Conservation (phyloP, 176 grass and related monocot genomes). For the Echinochloa phyllopogon region DNA sequence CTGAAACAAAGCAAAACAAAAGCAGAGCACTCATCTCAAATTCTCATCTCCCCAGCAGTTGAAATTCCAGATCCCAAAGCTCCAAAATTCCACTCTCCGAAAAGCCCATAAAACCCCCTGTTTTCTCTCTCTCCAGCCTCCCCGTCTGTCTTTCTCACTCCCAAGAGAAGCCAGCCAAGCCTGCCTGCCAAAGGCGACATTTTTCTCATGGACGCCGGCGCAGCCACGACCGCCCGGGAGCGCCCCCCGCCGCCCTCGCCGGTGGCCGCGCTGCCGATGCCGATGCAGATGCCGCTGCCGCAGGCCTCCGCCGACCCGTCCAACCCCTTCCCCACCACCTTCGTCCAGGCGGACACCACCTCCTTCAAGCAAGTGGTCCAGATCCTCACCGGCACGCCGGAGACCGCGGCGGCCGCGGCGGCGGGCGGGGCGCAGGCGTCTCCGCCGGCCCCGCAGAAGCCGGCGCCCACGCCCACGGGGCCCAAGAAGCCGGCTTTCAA, state of each 20-base stretch:
- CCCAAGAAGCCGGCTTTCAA: constrained; percentile 77
- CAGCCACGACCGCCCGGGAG: constrained; percentile 43
- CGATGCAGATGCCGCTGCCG: constrained; percentile 18
- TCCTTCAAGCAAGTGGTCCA: constrained; percentile 85
- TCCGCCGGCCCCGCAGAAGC: constrained; percentile 7
- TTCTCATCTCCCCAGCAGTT: not conserved
- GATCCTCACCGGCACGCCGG: constrained; percentile 85
- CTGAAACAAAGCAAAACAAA: not conserved
- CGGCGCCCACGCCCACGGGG: constrained; percentile 32
- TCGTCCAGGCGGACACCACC: constrained; percentile 67
- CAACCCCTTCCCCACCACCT: constrained; percentile 66
- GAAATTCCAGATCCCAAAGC: constrained; percentile 67
- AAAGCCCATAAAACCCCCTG: constrained; percentile 54
- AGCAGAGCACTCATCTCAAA: not conserved
- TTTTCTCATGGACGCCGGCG: constrained; percentile 59
- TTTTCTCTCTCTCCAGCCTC: not conserved
- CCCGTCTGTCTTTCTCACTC: constrained; percentile 6
- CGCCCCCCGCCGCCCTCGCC: constrained; percentile 37
- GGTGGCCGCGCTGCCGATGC: not conserved
- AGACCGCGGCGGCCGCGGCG: constrained; percentile 62
- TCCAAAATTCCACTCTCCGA: constrained; percentile 34
- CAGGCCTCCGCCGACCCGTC: constrained; percentile 43
- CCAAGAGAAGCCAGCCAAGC: constrained; percentile 9
- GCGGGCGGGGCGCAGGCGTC: constrained; percentile 33
- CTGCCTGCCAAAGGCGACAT: constrained; percentile 46